phyloP scores from a whole-genome alignment of 202 grass and related monocot genomes.

The Panicum hallii region DNA sequence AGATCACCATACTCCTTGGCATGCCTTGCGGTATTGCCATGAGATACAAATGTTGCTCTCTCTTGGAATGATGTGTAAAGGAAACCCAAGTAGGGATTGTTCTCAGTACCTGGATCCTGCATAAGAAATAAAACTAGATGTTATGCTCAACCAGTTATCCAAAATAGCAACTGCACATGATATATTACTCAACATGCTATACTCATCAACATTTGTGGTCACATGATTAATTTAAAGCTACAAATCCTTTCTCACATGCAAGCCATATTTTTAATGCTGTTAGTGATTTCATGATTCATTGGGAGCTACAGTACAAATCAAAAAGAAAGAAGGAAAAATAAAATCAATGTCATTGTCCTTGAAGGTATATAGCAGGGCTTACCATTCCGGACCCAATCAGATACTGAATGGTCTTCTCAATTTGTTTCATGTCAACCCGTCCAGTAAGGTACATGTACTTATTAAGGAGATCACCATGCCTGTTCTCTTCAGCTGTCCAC shows the following conservation, averaged over 20 bases:
- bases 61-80: constrained; percentile 98
- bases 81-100: constrained; percentile 91
- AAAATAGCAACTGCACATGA: constrained; percentile 15
- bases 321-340: neutral
- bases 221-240: neutral
- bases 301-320: neutral
- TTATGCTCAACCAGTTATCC: constrained; percentile 16
- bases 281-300: neutral
- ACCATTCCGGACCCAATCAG: constrained; percentile 95
- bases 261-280: neutral
- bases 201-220: neutral
- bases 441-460: constrained; percentile 93
- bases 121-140: constrained; percentile 27
- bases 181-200: neutral
- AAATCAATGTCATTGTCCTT: neutral
- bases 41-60: constrained; percentile 91
- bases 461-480: constrained; percentile 91
- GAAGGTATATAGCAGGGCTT: constrained; percentile 32
- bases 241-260: neutral
- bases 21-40: constrained; percentile 91
- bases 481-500: constrained; percentile 96
- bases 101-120: constrained; percentile 96
- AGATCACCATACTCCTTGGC: constrained; percentile 88
- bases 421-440: constrained; percentile 94
- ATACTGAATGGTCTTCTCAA: constrained; percentile 98